Percentiles rank a stretch among this genome's conserved stretches.
Conservation (phyloP, 2,329 filamentous ascomycete genomes). For the Botrytis deweyae region DNA sequence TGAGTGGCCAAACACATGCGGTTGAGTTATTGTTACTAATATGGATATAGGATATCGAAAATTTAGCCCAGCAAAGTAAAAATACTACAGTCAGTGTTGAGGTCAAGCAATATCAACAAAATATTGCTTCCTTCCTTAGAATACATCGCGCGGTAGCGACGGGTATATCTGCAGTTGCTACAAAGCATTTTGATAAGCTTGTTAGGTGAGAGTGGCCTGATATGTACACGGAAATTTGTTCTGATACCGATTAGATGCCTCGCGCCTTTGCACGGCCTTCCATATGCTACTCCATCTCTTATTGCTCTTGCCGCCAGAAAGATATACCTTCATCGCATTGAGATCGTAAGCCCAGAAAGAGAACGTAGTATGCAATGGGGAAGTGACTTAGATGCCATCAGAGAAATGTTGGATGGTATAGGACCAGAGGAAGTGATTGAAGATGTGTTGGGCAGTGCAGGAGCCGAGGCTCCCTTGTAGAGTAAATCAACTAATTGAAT, state of each 20-base stretch:
- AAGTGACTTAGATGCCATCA: slow-evolving; percentile 70
- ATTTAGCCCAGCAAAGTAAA: slow-evolving; percentile 50
- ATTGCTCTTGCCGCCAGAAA: slow-evolving; percentile 81
- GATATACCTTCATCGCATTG: slow-evolving; percentile 81
- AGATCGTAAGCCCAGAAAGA: slow-evolving; percentile 64
- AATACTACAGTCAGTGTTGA: slow-evolving; percentile 69
- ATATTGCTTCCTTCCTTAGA: slow-evolving; percentile 82
- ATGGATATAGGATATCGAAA: slow-evolving; percentile 34
- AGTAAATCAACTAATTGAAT: neutral
- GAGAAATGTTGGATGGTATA: slow-evolving; percentile 61
- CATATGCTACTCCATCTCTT: slow-evolving; percentile 81
- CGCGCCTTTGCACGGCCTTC: slow-evolving; percentile 75
- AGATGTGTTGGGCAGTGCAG: slow-evolving; percentile 54
- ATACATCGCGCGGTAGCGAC: slow-evolving; percentile 81
- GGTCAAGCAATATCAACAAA: slow-evolving; percentile 79
- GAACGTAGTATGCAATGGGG: slow-evolving; percentile 95
- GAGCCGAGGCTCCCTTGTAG: slow-evolving; percentile 55
- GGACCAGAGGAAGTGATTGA: slow-evolving; percentile 64
- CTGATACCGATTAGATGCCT: slow-evolving; percentile 53
- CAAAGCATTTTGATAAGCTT: slow-evolving; percentile 71
- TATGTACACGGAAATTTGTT: neutral
- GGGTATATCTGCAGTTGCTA: slow-evolving; percentile 75
- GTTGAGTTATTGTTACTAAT: slow-evolving; percentile 24
- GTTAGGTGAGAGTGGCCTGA: slow-evolving; percentile 48
- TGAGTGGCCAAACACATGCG: slow-evolving; percentile 20